Evolutionary conservation across 2,329 filamentous ascomycete genomes (phyloP), one percentile per base, ranked within the genome.

Genomic region (Phaeophleospora eucalypticola): DNA sequence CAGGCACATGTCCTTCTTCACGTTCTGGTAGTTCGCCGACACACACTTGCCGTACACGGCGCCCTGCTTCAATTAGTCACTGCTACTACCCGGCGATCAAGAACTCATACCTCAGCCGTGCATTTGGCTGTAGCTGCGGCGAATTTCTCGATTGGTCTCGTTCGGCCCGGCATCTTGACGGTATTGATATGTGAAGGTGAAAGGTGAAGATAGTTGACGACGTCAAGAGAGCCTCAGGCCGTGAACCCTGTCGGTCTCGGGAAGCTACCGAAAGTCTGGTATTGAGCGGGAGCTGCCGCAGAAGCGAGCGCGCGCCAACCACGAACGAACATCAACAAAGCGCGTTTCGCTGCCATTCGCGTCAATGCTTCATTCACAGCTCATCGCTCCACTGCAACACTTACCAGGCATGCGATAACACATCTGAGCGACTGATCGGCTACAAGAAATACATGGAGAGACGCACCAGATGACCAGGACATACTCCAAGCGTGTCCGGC

Each of bases 21-120:
- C 81, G 3, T 89, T 81, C 64, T 91, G 91, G 70, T 95, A 97
- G 64, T 97, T 91, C 33, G 82, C 81, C 41, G 91, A 79, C 54
- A 98, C 83, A 66, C 93, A 98, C 74, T 89, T 90, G 57, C 91
- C 93, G 63, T 97, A 98, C 10, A 80, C 75, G 2, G 88, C 77
- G 43, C 88, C 86, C 91, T 97, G 18, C 9, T 18, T 19, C 35
- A 19, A 45, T 53, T 39, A 48, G 47, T 48, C 17, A 8, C 15
- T 24, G 10, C 15, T 10, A 32, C 12, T n/a, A 35, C 27, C 35
- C 14, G 2, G 32, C 27, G 4, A 29, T 39, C 1, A 41, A 15
- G 14, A 8, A 15, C 19, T 61, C 67, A 33, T 66, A 85, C 83
- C 73, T 87, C 82, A 41, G 72, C 68, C 6, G 81, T 79, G 67